A percentile compares a stretch with the other conserved stretches of the same genome.
Conservation (phyloP, 345 rosid species). For the Triadica sebifera region DNA sequence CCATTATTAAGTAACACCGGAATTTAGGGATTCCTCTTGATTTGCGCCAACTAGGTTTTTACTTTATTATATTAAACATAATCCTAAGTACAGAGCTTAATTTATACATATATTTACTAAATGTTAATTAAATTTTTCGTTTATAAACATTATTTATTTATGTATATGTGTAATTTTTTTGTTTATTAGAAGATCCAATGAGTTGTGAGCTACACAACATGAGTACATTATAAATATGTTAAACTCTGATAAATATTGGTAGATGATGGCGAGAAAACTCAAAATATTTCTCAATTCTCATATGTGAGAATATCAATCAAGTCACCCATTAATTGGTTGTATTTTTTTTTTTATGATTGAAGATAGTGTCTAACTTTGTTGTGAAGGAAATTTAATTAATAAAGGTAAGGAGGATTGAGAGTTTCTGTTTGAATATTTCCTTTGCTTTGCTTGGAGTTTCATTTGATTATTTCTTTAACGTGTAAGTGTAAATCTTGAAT, state of each 20-base stretch:
- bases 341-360: no score
- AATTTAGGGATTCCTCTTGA: conserved; percentile 26
- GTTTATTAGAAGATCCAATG: no score
- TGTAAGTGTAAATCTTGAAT: not conserved
- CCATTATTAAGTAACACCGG: conserved; percentile 11
- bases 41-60: not conserved
- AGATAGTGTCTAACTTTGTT: not conserved
- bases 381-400: not conserved
- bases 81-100: no score
- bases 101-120: not conserved
- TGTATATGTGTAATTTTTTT: not conserved
- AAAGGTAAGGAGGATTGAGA: not conserved
- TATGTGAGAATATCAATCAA: no score
- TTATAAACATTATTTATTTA: not conserved
- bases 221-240: no score
- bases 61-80: not conserved
- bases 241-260: no score
- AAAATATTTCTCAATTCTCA: no score
- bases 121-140: not conserved
- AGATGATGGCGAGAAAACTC: no score
- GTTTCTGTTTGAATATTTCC: not conserved
- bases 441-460: not conserved
- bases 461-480: not conserved
- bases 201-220: no score
- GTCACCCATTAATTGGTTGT: no score